Conservation (phyloP, 495 filamentous ascomycete species). For the Chaetomidium leptoderma region DNA sequence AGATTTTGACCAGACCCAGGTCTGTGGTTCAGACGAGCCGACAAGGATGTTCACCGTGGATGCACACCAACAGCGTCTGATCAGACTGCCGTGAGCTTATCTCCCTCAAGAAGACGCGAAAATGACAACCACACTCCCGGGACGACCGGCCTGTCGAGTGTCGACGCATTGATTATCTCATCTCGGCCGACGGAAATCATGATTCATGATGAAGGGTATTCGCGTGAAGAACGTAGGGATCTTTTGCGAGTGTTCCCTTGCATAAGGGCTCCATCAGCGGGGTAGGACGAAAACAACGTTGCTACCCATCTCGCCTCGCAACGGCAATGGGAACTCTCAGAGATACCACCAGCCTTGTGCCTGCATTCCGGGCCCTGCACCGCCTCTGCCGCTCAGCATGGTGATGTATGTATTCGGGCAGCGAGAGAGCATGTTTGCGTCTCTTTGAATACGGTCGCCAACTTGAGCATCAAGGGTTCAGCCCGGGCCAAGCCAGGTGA, state of each 20-base stretch:
- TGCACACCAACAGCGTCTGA: neutral
- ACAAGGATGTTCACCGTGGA: neutral
- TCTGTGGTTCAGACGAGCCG: too few relatives aligned
- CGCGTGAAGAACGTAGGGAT: too few relatives aligned
- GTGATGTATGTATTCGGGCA: neutral
- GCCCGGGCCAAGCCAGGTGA: too few relatives aligned
- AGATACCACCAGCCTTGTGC: too few relatives aligned
- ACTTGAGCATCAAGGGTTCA: neutral
- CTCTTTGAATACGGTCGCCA: neutral
- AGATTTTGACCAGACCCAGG: too few relatives aligned
- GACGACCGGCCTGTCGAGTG: neutral
- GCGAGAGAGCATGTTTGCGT: neutral
- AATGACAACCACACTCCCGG: conserved; percentile 15
- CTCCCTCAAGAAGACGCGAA: neutral
- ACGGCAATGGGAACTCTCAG: too few relatives aligned
- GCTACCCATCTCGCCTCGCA: too few relatives aligned
- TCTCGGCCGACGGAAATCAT: neutral
- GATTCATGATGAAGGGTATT: neutral
- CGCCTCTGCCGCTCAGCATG: too few relatives aligned
- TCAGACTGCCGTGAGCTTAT: conserved; percentile 6
- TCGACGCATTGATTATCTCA: neutral
- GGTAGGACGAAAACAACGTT: neutral
- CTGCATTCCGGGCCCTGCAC: too few relatives aligned
- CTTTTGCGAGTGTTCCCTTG: too few relatives aligned
- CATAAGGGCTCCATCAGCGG: too few relatives aligned